A percentile compares a stretch with the other conserved stretches of the same genome.
Conservation (phyloP, 2,329 filamentous ascomycete genomes). For the Colletotrichum caudatum region DNA sequence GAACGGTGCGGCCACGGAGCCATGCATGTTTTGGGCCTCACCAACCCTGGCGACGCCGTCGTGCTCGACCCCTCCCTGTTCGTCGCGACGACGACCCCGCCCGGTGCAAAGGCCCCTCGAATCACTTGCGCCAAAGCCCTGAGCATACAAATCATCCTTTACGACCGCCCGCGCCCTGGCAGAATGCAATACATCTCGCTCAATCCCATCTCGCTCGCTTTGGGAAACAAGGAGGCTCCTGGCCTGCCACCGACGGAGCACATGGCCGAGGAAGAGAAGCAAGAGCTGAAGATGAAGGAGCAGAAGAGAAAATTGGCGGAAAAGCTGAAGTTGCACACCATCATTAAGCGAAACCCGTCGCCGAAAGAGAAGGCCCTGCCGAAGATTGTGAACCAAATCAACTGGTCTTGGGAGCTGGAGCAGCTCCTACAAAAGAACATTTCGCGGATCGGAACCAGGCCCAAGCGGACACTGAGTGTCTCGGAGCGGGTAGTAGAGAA, state of each 20-base stretch:
- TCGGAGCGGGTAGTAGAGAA: constrained; percentile 95
- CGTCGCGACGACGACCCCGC: constrained; percentile 68
- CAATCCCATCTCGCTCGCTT: constrained; percentile 85
- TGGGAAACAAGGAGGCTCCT: constrained; percentile 75
- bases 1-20: constrained; percentile 84
- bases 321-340: constrained; percentile 89
- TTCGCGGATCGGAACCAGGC: constrained; percentile 82
- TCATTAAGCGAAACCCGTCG: constrained; percentile 80
- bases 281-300: constrained; percentile 68
- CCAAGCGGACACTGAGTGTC: constrained; percentile 88
- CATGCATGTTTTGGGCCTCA: constrained; percentile 87
- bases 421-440: constrained; percentile 89
- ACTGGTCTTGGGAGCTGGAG: constrained; percentile 93
- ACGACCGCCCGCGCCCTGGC: constrained; percentile 84
- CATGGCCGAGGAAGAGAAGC: constrained; percentile 79
- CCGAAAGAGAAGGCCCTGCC: constrained; percentile 85
- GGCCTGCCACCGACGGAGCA: constrained; percentile 53
- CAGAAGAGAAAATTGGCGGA: constrained; percentile 78
- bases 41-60: constrained; percentile 71
- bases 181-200: constrained; percentile 98
- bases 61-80: constrained; percentile 78
- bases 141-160: constrained; percentile 88
- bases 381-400: constrained; percentile 91
- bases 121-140: constrained; percentile 79
- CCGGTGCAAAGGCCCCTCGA: constrained; percentile 69